phyloP scores from a whole-genome alignment of 148 eudicot species.

The Chenopodium album region DNA sequence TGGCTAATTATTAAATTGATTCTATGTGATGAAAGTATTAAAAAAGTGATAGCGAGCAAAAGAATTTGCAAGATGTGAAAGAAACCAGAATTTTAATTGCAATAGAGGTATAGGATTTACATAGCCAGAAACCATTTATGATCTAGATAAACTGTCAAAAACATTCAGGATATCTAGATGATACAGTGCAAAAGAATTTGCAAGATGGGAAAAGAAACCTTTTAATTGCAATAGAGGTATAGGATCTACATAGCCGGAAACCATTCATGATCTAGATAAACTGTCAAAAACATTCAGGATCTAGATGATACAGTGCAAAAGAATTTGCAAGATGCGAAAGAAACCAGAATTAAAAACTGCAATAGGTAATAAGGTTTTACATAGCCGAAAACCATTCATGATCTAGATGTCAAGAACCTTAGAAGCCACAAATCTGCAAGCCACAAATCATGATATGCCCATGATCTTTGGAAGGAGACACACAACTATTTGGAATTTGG shows the following conservation, averaged over 20 bases:
- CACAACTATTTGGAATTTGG: too few species aligned
- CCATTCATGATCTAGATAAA: conserved; percentile 2
- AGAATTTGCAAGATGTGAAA: not conserved
- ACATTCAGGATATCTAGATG: conserved; percentile 1
- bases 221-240: not conserved
- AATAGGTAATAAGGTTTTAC: conserved; percentile 10
- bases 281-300: not conserved
- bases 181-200: not conserved
- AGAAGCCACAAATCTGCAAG: conserved; percentile 4
- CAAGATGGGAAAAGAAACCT: not conserved
- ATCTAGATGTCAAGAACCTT: not conserved
- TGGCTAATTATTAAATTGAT: not conserved
- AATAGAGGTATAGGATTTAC: conserved; percentile 9
- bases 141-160: conserved; percentile 3
- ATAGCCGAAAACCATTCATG: not conserved
- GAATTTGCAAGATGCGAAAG: too few species aligned
- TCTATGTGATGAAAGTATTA: not conserved
- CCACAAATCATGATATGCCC: conserved; percentile 19
- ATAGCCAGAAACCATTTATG: not conserved
- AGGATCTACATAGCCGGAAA: conserved; percentile 11
- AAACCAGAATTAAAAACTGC: too few species aligned
- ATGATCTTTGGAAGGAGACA: conserved; percentile 20
- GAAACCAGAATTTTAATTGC: not conserved
- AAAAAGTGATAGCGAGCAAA: not conserved
- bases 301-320: not conserved